A percentile compares a stretch with the other conserved stretches of the same genome.
These are phyloP conservation scores for Sphaceloma murrayae DNA, from an alignment of 2,329 filamentous ascomycete genomes.

Conservation along the genomic window DNA sequence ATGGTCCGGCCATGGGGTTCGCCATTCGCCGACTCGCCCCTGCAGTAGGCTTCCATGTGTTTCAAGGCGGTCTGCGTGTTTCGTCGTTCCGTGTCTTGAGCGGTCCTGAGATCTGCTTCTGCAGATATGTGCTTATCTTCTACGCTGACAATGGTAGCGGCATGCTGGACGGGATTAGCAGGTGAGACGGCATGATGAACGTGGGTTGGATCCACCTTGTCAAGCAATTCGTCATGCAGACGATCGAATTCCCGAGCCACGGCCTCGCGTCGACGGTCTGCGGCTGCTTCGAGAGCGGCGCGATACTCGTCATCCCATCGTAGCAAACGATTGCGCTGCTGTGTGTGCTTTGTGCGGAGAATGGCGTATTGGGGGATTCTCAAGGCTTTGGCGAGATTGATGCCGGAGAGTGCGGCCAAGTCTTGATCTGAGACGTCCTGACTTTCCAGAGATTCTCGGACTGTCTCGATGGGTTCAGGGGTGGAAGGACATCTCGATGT, in stretches of 20 bases:
- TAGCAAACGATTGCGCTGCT: constrained; percentile 26
- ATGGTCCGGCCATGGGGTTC: constrained; percentile 29
- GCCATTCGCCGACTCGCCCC: constrained; percentile 28
- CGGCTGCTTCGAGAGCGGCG: constrained; percentile 18
- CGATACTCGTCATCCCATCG: constrained; percentile 23
- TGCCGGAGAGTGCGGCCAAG: constrained; percentile 6
- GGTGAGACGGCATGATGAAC: neutral
- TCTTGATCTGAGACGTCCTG: constrained; percentile 3
- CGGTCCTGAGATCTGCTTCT: constrained; percentile 35
- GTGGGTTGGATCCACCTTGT: constrained; percentile 5
- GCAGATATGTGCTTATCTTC: constrained; percentile 38
- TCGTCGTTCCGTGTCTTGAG: constrained; percentile 34
- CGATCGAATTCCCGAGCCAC: constrained; percentile 15
- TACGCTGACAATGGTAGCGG: constrained; percentile 32
- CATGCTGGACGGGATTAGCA: constrained; percentile 27
- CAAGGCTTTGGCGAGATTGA: constrained; percentile 21
- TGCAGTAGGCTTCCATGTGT: constrained; percentile 41
- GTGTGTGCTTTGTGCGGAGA: constrained; percentile 23
- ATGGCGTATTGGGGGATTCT: constrained; percentile 24
- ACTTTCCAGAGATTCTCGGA: constrained; percentile 6
- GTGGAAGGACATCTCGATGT: constrained; percentile 23
- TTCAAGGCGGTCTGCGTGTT: constrained; percentile 38
- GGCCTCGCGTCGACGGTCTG: constrained; percentile 9
- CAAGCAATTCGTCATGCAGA: constrained; percentile 16
- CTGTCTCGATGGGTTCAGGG: constrained; percentile 5